These are phyloP conservation scores for Nitzschia sp. DNA, from an alignment of 108 stramenopile genomes.

Conservation along the genomic window DNA sequence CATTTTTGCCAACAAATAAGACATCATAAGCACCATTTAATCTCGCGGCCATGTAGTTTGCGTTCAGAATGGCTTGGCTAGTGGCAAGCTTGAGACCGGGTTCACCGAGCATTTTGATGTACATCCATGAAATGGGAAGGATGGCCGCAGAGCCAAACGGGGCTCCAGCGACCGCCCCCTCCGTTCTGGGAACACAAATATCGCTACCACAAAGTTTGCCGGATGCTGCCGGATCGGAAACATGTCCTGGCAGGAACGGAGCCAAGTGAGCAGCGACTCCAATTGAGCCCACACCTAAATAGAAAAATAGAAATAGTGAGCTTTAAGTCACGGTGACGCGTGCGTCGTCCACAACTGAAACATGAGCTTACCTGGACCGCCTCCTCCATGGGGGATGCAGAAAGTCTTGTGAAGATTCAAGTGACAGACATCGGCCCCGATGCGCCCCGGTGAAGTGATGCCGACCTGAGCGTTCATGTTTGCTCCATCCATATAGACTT, in stretches of 20 bases:
- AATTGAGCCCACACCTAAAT: constrained; percentile 92
- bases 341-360: not conserved
- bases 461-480: constrained; percentile 99
- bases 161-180: constrained; percentile 90
- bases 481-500: constrained; percentile 99
- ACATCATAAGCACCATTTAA: constrained; percentile 91
- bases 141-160: constrained; percentile 98
- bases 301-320: constrained; percentile 8
- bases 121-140: constrained; percentile 99
- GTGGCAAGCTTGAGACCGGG: constrained; percentile 92
- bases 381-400: constrained; percentile 99
- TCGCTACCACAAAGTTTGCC: constrained; percentile 82
- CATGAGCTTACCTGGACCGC: constrained; percentile 80
- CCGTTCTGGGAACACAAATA: constrained; percentile 73
- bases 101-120: constrained; percentile 97
- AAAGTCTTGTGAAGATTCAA: constrained; percentile 99
- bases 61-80: constrained; percentile 95
- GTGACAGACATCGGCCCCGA: constrained; percentile 99
- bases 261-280: constrained; percentile 95
- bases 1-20: constrained; percentile 91
- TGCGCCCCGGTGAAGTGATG: constrained; percentile 94
- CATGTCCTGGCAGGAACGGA: constrained; percentile 97
- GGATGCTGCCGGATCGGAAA: constrained; percentile 76
- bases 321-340: not conserved
- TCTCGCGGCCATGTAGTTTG: constrained; percentile 98